A percentile compares a stretch with the other conserved stretches of the same genome.
Evolutionary conservation across 75 land plant species (phyloP).

Genomic region (Chamaecyparis obtusa): DNA sequence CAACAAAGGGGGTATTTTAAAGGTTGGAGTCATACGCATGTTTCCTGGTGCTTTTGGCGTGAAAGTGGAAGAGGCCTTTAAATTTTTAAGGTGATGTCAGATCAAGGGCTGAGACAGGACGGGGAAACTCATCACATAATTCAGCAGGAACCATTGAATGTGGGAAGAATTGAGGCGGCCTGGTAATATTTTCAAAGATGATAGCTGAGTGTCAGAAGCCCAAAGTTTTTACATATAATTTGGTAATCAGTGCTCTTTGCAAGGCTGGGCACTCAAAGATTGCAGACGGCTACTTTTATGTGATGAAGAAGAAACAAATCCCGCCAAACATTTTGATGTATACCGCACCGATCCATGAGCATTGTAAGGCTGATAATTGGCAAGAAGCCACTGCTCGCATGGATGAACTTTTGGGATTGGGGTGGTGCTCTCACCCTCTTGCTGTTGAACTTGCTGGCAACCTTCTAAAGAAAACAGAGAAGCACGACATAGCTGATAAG

Average conservation of each 20-base stretch:
- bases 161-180: constrained; percentile 11
- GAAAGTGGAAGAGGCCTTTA: constrained; percentile 18
- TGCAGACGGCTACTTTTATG: constrained; percentile 13
- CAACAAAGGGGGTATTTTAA: constrained; percentile 3
- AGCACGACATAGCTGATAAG: constrained; percentile 12
- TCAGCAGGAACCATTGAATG: constrained; percentile 10
- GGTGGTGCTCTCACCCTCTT: constrained; percentile 13
- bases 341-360: constrained; percentile 23
- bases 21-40: neutral
- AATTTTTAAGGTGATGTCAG: constrained; percentile 7
- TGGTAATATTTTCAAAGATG: constrained; percentile 16
- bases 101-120: constrained; percentile 2
- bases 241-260: constrained; percentile 15
- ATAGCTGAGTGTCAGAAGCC: constrained; percentile 7
- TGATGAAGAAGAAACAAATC: constrained; percentile 18
- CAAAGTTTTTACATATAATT: constrained; percentile 16
- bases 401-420: constrained; percentile 16
- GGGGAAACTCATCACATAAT: constrained; percentile 8
- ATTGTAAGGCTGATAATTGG: constrained; percentile 10
- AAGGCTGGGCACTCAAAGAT: constrained; percentile 6
- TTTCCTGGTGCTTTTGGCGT: constrained; percentile 21
- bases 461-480: constrained; percentile 14
- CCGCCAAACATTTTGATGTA: constrained; percentile 16
- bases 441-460: constrained; percentile 11
- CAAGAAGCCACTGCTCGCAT: constrained; percentile 14